Evolutionary conservation across 106 monocot species (phyloP).

Genomic region (Platanthera guangdongensis): DNA sequence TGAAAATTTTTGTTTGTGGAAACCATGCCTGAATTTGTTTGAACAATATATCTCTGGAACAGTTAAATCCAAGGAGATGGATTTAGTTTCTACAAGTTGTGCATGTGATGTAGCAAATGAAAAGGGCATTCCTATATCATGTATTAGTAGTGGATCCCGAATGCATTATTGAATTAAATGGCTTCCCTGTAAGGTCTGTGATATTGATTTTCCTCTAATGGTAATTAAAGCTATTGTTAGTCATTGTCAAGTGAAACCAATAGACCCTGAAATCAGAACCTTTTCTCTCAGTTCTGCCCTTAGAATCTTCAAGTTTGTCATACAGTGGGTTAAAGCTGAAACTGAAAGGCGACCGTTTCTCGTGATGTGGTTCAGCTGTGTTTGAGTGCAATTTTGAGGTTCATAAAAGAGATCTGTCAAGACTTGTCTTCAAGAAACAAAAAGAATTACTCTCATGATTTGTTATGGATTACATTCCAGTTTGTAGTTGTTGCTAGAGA

Average conservation of each 20-base stretch:
- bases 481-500: slow-evolving; percentile 28
- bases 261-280: slow-evolving; percentile 18
- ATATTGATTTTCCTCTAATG: slow-evolving; percentile 28
- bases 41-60: slow-evolving; percentile 31
- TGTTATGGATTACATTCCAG: slow-evolving; percentile 18
- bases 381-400: slow-evolving; percentile 16
- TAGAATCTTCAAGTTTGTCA: slow-evolving; percentile 36
- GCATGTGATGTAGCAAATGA: background rate
- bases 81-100: background rate
- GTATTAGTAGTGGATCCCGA: slow-evolving; percentile 6
- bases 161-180: slow-evolving; percentile 32
- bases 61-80: slow-evolving; percentile 13
- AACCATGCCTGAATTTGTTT: slow-evolving; percentile 40
- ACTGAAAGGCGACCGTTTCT: slow-evolving; percentile 5
- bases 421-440: slow-evolving; percentile 9
- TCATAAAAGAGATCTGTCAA: slow-evolving; percentile 24
- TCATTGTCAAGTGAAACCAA: slow-evolving; percentile 9
- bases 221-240: slow-evolving; percentile 21
- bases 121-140: background rate
- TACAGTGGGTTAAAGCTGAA: slow-evolving; percentile 33
- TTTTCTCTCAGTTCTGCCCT: too few relatives aligned
- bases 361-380: slow-evolving; percentile 13
- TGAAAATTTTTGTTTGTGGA: slow-evolving; percentile 31
- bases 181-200: slow-evolving; percentile 42
- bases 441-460: slow-evolving; percentile 12